A percentile compares a stretch with the other conserved stretches of the same genome.
phyloP scores from a whole-genome alignment of 192 early-diverging fungal genomes.

The Coemansia brasiliensis region DNA sequence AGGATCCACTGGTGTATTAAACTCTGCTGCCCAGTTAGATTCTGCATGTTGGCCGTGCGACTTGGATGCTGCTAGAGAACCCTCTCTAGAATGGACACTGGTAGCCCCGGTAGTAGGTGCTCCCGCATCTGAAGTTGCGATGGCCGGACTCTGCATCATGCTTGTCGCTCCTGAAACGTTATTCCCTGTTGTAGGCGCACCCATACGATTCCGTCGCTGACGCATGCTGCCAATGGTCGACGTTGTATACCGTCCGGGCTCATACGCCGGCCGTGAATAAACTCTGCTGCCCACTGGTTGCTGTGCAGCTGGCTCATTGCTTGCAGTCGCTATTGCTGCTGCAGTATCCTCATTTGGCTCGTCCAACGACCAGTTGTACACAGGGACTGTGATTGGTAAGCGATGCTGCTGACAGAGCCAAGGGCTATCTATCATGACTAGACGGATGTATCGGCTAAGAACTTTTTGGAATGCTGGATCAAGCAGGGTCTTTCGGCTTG shows the following conservation, averaged over 20 bases:
- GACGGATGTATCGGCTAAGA: constrained; percentile 33
- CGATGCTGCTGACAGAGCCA: constrained; percentile 43
- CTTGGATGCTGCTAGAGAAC: neutral
- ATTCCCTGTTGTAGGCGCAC: constrained; percentile 19
- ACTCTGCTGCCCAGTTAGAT: too few relatives aligned
- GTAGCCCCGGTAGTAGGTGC: neutral
- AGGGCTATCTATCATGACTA: constrained; percentile 35
- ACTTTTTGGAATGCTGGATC: constrained; percentile 53
- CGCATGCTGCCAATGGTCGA: constrained; percentile 11
- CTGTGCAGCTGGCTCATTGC: constrained; percentile 8
- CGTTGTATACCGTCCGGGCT: constrained; percentile 6
- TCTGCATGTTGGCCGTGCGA: neutral
- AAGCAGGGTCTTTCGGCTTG: constrained; percentile 27
- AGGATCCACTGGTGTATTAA: too few relatives aligned
- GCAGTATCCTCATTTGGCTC: neutral
- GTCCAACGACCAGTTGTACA: constrained; percentile 30
- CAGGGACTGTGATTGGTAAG: constrained; percentile 4
- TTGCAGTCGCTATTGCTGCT: too few relatives aligned
- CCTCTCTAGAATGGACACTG: neutral
- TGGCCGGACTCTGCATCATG: constrained; percentile 1
- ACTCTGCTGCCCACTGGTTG: neutral
- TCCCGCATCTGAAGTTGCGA: constrained; percentile 7
- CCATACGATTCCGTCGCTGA: constrained; percentile 22
- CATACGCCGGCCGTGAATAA: constrained; percentile 14
- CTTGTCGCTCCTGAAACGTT: neutral